Percentiles rank a stretch among this genome's conserved stretches.
Conservation (phyloP, 371 early-diverging fungal genomes). For the Actinomucor elegans region DNA sequence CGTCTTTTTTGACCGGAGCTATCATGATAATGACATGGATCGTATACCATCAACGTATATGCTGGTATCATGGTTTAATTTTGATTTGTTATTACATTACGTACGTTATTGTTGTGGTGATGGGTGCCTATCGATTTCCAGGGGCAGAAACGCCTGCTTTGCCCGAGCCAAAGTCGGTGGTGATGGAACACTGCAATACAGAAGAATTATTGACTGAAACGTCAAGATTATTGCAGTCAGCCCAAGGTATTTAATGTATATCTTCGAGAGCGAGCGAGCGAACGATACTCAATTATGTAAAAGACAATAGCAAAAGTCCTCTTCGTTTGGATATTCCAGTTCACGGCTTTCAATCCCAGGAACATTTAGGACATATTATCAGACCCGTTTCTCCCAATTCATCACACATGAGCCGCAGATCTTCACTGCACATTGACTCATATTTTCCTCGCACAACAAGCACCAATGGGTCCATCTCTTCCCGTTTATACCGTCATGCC, state of each 20-base stretch:
- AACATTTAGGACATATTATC: slow-evolving; percentile 46
- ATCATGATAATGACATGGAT: slow-evolving; percentile 62
- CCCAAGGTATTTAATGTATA: not conserved
- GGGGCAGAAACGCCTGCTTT: slow-evolving; percentile 28
- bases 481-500: slow-evolving; percentile 31
- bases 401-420: slow-evolving; percentile 25
- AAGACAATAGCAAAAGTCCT: too few relatives aligned
- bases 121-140: slow-evolving; percentile 33
- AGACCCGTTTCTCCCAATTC: slow-evolving; percentile 43
- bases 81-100: slow-evolving; percentile 54
- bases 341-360: slow-evolving; percentile 33
- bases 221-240: slow-evolving; percentile 19
- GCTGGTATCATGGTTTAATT: slow-evolving; percentile 58
- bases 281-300: not conserved
- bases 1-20: slow-evolving; percentile 69
- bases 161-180: slow-evolving; percentile 27
- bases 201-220: slow-evolving; percentile 34
- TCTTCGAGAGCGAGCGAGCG: not conserved
- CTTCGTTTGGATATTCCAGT: slow-evolving; percentile 30
- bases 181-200: slow-evolving; percentile 13
- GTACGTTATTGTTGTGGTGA: slow-evolving; percentile 60
- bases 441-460: slow-evolving; percentile 34
- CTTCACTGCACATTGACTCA: slow-evolving; percentile 35
- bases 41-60: slow-evolving; percentile 59
- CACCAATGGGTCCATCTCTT: slow-evolving; percentile 39